Evolutionary conservation across 495 filamentous ascomycete species (phyloP).

Genomic region (Penicillium coffeae): DNA sequence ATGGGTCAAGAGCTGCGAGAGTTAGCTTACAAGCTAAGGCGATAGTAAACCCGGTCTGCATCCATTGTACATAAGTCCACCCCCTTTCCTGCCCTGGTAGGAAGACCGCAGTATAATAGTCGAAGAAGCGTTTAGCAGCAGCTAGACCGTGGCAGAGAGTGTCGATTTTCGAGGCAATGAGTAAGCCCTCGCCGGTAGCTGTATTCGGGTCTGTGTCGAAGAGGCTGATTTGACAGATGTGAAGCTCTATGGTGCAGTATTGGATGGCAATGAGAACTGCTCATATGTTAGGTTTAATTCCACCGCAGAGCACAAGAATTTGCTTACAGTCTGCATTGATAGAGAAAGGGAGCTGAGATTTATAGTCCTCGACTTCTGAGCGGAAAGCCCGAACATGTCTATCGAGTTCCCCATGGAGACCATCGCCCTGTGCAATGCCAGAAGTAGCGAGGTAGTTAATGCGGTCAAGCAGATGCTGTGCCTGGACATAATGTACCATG

Average conservation of each 20-base stretch:
- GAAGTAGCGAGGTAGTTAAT: conserved; percentile 4
- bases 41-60: conserved; percentile 10
- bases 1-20: conserved; percentile 13
- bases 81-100: conserved; percentile 4
- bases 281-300: neutral
- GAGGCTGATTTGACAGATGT: conserved; percentile 13
- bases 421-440: conserved; percentile 3
- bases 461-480: conserved; percentile 12
- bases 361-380: conserved; percentile 10
- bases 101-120: conserved; percentile 3
- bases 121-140: conserved; percentile 11
- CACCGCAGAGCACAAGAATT: neutral
- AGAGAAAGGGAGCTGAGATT: conserved; percentile 9
- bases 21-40: conserved; percentile 15
- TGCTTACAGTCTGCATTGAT: conserved; percentile 7
- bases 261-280: conserved; percentile 7
- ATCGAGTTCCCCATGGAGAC: conserved; percentile 8
- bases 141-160: conserved; percentile 13
- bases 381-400: conserved; percentile 7
- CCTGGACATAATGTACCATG: conserved; percentile 9
- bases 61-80: conserved; percentile 12
- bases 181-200: neutral
- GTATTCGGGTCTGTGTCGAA: conserved; percentile 6
- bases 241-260: conserved; percentile 11
- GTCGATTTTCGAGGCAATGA: conserved; percentile 1